A percentile compares a stretch with the other conserved stretches of the same genome.
These are phyloP conservation scores for Cladosporium sp. DNA, from an alignment of 2,329 filamentous ascomycete species.

Conservation along the genomic window DNA sequence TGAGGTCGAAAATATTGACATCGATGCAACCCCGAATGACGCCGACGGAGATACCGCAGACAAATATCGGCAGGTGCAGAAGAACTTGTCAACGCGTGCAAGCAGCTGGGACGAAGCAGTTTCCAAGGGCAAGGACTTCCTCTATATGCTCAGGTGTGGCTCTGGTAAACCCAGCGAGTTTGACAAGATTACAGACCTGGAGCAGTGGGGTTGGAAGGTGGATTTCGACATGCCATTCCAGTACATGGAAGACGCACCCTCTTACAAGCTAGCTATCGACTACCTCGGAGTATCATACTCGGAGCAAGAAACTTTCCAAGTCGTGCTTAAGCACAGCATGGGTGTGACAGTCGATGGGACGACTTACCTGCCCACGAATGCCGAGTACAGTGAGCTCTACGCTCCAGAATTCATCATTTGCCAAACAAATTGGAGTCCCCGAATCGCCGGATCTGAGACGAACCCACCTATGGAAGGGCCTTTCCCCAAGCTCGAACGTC, in stretches of 20 bases:
- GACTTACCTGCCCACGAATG: background rate
- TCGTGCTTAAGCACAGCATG: background rate
- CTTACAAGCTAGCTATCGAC: background rate
- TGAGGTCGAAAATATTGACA: background rate
- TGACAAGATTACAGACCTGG: background rate
- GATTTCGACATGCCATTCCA: background rate
- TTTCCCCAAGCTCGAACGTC: background rate
- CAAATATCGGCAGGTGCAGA: background rate
- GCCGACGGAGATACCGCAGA: background rate
- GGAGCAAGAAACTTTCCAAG: background rate
- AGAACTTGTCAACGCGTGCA: background rate
- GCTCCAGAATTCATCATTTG: background rate
- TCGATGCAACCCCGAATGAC: background rate
- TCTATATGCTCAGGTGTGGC: constrained; percentile 1
- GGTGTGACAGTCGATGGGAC: background rate
- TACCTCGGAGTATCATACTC: background rate
- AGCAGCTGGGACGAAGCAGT: background rate
- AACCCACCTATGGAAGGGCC: background rate
- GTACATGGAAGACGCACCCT: background rate
- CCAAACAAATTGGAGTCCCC: background rate
- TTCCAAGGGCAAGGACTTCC: background rate
- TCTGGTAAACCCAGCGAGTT: background rate
- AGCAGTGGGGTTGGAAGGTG: constrained; percentile 1
- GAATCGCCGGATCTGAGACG: background rate
- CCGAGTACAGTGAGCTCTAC: background rate